phyloP scores from a whole-genome alignment of 257 asterid species.

The Scutellaria baicalensis region DNA sequence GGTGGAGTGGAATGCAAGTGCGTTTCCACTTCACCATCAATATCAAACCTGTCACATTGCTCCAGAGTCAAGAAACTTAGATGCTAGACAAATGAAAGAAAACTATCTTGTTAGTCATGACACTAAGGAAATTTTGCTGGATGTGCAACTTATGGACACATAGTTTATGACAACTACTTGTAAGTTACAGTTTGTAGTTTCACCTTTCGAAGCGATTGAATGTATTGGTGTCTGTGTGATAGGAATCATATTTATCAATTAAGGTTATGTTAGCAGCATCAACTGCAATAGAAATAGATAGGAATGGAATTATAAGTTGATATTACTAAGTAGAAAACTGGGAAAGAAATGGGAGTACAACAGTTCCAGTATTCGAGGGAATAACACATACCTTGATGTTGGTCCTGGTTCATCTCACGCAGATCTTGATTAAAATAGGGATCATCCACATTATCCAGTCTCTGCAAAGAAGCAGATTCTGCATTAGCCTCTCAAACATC shows the following conservation, averaged over 20 bases:
- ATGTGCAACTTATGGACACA: neutral
- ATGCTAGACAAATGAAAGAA: neutral
- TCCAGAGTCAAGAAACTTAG: slow-evolving; percentile 11
- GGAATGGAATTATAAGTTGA: slow-evolving; percentile 14
- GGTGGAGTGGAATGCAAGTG: slow-evolving; percentile 45
- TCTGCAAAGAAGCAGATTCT: slow-evolving; percentile 34
- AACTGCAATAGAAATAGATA: slow-evolving; percentile 36
- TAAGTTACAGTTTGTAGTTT: neutral
- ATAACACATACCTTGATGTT: slow-evolving; percentile 68
- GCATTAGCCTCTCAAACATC: neutral
- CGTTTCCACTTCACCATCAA: slow-evolving; percentile 64
- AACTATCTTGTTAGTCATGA: neutral
- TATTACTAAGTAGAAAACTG: neutral
- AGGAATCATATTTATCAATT: slow-evolving; percentile 40
- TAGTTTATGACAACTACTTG: neutral
- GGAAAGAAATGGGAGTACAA: neutral
- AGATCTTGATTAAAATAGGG: slow-evolving; percentile 32
- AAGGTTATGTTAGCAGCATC: slow-evolving; percentile 74
- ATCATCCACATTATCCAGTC: slow-evolving; percentile 63
- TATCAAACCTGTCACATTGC: slow-evolving; percentile 61
- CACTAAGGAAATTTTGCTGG: slow-evolving; percentile 9
- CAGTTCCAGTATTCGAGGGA: neutral
- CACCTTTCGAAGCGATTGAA: slow-evolving; percentile 81
- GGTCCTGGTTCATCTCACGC: slow-evolving; percentile 34
- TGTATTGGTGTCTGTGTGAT: slow-evolving; percentile 38